These are phyloP conservation scores for Dalechampia spathulata DNA, from an alignment of 441 rosid species.

Conservation along the genomic window DNA sequence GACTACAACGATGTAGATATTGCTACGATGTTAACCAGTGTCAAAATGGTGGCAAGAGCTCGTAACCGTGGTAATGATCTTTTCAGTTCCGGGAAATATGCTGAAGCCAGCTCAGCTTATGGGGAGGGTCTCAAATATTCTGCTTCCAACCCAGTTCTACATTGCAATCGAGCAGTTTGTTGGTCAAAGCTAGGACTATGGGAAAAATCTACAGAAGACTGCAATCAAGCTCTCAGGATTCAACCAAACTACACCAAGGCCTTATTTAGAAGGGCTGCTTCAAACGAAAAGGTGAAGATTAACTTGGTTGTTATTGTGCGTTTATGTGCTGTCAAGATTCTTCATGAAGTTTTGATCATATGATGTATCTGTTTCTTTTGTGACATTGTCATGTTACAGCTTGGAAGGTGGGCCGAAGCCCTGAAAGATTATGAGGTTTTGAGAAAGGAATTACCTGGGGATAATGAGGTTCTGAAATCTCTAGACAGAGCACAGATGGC, in stretches of 20 bases:
- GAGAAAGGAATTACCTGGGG: conserved; percentile 56
- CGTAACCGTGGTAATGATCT: conserved; percentile 69
- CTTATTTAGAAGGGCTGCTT: conserved; percentile 70
- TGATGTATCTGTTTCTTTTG: neutral
- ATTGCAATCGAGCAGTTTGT: conserved; percentile 63
- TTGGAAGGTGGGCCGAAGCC: conserved; percentile 64
- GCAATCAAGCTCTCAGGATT: conserved; percentile 49
- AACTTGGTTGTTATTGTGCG: neutral
- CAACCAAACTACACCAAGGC: conserved; percentile 67
- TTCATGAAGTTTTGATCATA: neutral
- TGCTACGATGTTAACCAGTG: conserved; percentile 43
- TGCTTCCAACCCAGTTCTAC: conserved; percentile 51
- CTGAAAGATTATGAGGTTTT: conserved; percentile 71
- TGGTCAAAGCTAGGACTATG: conserved; percentile 61
- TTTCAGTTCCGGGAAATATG: conserved; percentile 48
- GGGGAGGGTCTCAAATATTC: conserved; percentile 72
- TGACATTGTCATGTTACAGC: conserved; percentile 20
- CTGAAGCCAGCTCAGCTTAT: conserved; percentile 64
- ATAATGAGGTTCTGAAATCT: conserved; percentile 61
- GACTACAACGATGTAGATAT: conserved; percentile 59
- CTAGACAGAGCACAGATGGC: conserved; percentile 60
- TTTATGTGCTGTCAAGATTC: neutral
- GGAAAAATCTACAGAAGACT: conserved; percentile 64
- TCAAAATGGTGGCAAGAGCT: conserved; percentile 60
- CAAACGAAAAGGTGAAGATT: conserved; percentile 48